A percentile compares a stretch with the other conserved stretches of the same genome.
These are phyloP conservation scores for Zopfochytrium polystomum DNA, from an alignment of 371 early-diverging fungal species.

Conservation along the genomic window DNA sequence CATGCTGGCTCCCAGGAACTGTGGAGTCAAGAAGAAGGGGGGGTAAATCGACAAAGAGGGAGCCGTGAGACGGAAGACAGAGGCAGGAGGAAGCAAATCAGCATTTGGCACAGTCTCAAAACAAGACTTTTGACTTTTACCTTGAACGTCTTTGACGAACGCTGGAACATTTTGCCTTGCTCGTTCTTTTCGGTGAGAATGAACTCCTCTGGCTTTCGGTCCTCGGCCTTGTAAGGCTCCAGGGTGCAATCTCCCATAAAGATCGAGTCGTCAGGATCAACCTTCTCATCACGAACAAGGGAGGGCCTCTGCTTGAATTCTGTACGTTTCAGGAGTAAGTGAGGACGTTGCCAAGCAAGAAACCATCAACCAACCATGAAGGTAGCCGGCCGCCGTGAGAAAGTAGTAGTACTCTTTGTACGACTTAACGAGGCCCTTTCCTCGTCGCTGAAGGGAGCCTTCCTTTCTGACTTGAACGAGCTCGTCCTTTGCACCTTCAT, in stretches of 20 bases:
- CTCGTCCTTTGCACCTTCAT: conserved; percentile 23
- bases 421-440: conserved; percentile 25
- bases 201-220: conserved; percentile 27
- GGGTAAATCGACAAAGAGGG: not conserved
- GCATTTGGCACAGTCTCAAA: too few species aligned
- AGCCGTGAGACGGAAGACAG: not conserved
- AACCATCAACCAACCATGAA: conserved; percentile 15
- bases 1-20: conserved; percentile 13
- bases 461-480: conserved; percentile 29
- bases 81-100: not conserved
- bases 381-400: conserved; percentile 27
- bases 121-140: too few species aligned
- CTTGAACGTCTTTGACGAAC: conserved; percentile 10
- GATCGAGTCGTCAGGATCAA: conserved; percentile 16
- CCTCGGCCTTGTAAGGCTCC: conserved; percentile 15
- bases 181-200: conserved; percentile 23
- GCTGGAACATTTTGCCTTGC: conserved; percentile 20
- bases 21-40: not conserved
- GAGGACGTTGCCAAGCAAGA: not conserved
- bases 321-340: conserved; percentile 1
- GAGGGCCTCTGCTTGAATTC: conserved; percentile 20
- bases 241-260: conserved; percentile 21
- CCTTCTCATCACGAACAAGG: conserved; percentile 9
- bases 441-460: conserved; percentile 25
- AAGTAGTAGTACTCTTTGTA: conserved; percentile 34